Base-by-base conservation (phyloP, 805 yeast species). In the Candida sithepensis region DNA sequence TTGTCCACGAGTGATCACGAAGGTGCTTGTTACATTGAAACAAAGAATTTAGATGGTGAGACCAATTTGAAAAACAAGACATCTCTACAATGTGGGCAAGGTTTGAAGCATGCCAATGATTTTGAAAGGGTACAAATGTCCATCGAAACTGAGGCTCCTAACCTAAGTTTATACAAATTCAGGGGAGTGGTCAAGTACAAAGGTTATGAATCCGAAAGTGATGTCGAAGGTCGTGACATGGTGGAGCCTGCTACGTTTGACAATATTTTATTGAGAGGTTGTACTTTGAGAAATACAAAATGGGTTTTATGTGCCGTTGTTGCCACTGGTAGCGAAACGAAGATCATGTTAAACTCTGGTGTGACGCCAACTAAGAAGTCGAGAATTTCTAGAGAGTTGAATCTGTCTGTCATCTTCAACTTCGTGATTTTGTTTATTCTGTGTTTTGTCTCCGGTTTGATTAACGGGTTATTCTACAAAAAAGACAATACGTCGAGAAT, bases 291-390 rank as follows among this genome's bases (percentile, higher is more conserved):
- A 62, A 86, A 86, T 64, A 84, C 92, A 2, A 78, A 79, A 53
- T 86, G 91, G 90, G 85, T 74, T 2, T 72, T 87, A 46, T 89
- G 92, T 22, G 62, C 81, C 22, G 91, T 83, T 4, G 74, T 84
- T n/a, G 85, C 83, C 61, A 86, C 95, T 2, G 95, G 95, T 46
- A 62, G 66, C 33, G 92, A 86, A 57, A 75, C 90, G 10, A 87
- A 86, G 65, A 83, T 87, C 49, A 82, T 86, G 83, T 67, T 87
- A 51, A 86, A 87, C 61, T 74, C 91, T 2, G 94, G 94, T 43
- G 74, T 77, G 23, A 85, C 94, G 0, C 95, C 95, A 8, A 79
- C 84, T 2, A 86, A 86, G 62, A 74, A 79, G 41, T 81, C 88
- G 9, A 74, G 79, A 55, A 79, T 86, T 44, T 74, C 88, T 1